Evolutionary conservation across 208 protist genomes (phyloP).

Genomic region (Angomonas ambiguus): DNA sequence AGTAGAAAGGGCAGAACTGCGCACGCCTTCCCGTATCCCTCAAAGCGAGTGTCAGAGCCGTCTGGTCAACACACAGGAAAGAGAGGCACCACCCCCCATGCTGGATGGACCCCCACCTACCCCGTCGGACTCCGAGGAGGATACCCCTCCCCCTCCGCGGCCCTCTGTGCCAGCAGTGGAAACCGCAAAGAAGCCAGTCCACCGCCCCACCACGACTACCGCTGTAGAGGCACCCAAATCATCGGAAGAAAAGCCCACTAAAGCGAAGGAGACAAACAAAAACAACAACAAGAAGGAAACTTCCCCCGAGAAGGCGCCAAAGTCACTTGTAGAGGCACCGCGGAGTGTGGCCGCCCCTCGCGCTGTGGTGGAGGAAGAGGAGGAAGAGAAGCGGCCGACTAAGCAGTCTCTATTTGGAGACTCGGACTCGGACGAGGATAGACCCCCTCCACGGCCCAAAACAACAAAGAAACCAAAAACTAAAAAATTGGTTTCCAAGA

Average conservation of each 20-base stretch:
- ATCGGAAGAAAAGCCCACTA: background rate
- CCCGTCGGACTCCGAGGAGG: background rate
- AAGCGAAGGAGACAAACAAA: background rate
- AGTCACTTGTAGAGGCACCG: background rate
- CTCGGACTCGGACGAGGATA: background rate
- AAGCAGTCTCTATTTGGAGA: slow-evolving; percentile 4
- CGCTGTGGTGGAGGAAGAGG: no score
- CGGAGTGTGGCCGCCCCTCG: background rate
- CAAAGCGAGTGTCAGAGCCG: background rate
- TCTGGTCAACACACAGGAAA: background rate
- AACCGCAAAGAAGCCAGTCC: background rate
- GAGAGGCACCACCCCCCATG: slow-evolving; percentile 1
- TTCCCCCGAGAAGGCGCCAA: background rate
- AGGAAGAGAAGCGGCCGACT: background rate
- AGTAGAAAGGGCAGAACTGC: background rate
- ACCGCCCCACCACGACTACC: background rate
- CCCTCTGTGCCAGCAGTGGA: no score
- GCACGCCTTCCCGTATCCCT: background rate
- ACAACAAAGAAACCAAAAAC: background rate
- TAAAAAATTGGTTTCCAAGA: slow-evolving; percentile 3
- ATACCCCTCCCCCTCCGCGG: background rate
- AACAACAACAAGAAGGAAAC: background rate
- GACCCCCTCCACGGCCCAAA: background rate
- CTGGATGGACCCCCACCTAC: background rate
- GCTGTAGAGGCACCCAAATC: background rate